Conservation (phyloP, 2,329 filamentous ascomycete species). For the Cercospora berteroae region DNA sequence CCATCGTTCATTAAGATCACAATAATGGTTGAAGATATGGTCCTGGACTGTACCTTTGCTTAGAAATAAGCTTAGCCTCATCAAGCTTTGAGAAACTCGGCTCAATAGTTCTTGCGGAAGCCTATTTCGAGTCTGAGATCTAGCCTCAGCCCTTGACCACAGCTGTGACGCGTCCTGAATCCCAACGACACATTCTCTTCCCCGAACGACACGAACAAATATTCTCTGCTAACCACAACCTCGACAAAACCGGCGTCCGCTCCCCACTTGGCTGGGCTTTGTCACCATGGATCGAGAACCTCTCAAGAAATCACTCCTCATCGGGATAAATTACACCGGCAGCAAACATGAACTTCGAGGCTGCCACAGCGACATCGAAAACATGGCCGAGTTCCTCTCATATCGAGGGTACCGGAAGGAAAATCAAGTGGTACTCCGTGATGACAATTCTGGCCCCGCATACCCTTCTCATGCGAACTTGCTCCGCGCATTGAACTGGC, state of each 20-base stretch:
- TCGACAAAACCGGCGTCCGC: too few species aligned
- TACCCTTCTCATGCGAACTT: constrained; percentile 30
- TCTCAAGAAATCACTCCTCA: constrained; percentile 50
- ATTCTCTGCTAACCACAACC: background rate
- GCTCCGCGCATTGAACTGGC: constrained; percentile 57
- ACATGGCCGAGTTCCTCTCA: constrained; percentile 48
- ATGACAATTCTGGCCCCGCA: constrained; percentile 32
- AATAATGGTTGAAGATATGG: background rate
- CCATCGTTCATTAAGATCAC: background rate
- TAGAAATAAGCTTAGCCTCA: background rate
- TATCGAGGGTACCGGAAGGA: constrained; percentile 44
- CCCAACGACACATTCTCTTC: background rate
- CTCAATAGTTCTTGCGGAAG: constrained; percentile 1
- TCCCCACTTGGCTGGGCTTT: too few species aligned
- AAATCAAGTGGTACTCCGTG: constrained; percentile 44
- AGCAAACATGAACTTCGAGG: constrained; percentile 45
- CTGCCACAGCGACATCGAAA: constrained; percentile 49
- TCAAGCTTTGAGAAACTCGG: background rate
- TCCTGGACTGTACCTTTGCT: background rate
- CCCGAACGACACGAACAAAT: background rate
- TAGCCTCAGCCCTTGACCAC: background rate
- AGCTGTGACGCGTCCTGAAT: background rate
- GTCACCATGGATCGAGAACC: constrained; percentile 11
- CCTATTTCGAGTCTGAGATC: background rate
- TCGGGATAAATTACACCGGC: constrained; percentile 49